Evolutionary conservation across 371 early-diverging fungal genomes (phyloP).

Genomic region (Dichotomocladium elegans): DNA sequence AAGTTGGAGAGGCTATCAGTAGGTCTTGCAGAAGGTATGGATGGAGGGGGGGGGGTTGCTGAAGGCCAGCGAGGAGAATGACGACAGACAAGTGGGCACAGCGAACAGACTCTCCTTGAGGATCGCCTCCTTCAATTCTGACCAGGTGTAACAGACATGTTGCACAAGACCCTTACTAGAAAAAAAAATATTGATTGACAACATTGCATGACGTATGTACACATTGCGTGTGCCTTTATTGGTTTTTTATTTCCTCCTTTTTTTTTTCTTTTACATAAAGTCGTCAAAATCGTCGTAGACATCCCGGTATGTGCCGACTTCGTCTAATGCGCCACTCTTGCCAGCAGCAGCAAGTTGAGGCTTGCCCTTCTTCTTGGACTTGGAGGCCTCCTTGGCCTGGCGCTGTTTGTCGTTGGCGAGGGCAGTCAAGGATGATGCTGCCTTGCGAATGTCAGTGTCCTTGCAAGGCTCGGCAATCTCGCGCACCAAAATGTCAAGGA

Average conservation of each 20-base stretch:
- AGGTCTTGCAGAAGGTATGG: neutral
- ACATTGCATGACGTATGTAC: no score
- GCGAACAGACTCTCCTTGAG: no score
- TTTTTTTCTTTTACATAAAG: constrained; percentile 65
- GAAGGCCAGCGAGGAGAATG: no score
- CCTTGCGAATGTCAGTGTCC: constrained; percentile 79
- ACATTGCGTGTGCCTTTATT: no score
- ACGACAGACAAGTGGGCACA: no score
- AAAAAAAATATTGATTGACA: neutral
- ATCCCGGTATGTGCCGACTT: constrained; percentile 36
- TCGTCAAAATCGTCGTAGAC: constrained; percentile 73
- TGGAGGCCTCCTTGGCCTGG: constrained; percentile 64
- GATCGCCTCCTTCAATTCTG: no score
- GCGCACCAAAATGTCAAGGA: constrained; percentile 78
- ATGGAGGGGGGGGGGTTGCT: neutral
- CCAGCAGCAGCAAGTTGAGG: constrained; percentile 53
- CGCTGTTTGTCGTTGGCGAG: constrained; percentile 91
- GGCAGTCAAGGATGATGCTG: constrained; percentile 70
- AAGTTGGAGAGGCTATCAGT: neutral
- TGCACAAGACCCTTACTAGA: no score
- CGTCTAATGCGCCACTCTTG: constrained; percentile 41
- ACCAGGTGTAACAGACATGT: no score
- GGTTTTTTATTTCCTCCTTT: constrained; percentile 1
- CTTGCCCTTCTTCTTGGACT: constrained; percentile 68
- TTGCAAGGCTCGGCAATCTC: constrained; percentile 75